Base-by-base conservation (phyloP, 2,329 filamentous ascomycete species). In the Xylaria sp. region DNA sequence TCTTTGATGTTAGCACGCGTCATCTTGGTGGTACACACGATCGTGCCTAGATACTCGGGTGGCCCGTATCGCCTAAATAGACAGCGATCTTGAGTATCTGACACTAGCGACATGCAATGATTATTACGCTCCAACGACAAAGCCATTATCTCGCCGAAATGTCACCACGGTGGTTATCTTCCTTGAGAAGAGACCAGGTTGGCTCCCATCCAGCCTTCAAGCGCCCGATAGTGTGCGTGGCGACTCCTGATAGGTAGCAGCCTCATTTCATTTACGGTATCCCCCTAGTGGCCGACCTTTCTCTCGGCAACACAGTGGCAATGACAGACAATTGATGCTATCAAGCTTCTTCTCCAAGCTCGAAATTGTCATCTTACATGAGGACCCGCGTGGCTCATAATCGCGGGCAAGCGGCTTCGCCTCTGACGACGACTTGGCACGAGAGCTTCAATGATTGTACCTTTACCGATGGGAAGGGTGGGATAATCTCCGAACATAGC, bases 241-340 rank as follows among this genome's bases (percentile, higher is more conserved):
- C 63, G 40, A 38, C 25, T 29, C 53, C 53, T 65, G 59, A 64
- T 64, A 64, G 62, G 62, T 19, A 52, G 54, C 41, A 19, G 41
- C 41, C 44, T 19, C 33, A 35, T 41, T 49, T 51, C 51, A 44
- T 52, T n/a, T 31, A 21, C 19, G 19, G 29, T 59, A 23, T 31
- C 37, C 17, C 31, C 44, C 46, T 29, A 40, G 13, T 53, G 46
- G 58, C 17, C 25, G 43, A n/a, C 29, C 35, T 55, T 27, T 33
- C 27, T 27, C 23, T 43, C 7, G 41, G 47, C 51, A 49, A n/a
- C 37, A 49, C 43, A 13, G 29, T 23, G 40, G 33, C 51, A 27
- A 25, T 23, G 41, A 27, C 37, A 55, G 41, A 40, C 33, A 53
- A 55, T 51, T 31, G 43, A 58, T 25, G 27, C 38, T 48, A 31